Conservation (phyloP, 2,329 filamentous ascomycete genomes). For the Cucurbitaria berberidis region DNA sequence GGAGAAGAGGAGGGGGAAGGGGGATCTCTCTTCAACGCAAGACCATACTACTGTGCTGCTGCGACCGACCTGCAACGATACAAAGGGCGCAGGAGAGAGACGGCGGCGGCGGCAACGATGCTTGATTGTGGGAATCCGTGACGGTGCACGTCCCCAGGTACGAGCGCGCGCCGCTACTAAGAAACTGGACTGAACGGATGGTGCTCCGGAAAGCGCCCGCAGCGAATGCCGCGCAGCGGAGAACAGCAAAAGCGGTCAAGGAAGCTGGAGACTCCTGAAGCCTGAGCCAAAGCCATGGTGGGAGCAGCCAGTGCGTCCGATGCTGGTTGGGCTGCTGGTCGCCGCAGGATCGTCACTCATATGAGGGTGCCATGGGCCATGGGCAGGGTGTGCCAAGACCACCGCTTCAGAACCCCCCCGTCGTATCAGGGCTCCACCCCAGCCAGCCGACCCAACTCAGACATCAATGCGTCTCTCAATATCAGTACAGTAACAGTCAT, state of each 20-base stretch:
- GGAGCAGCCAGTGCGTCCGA: not conserved
- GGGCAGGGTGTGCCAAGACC: slow-evolving; percentile 18
- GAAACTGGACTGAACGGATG: slow-evolving; percentile 5
- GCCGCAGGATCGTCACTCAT: slow-evolving; percentile 8
- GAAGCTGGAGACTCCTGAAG: no score
- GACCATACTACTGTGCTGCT: slow-evolving; percentile 25
- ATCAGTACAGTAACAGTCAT: no score
- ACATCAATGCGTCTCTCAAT: slow-evolving; percentile 10
- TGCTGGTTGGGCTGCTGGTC: slow-evolving; percentile 14
- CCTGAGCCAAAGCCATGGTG: no score
- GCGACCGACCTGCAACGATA: slow-evolving; percentile 14
- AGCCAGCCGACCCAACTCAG: slow-evolving; percentile 5
- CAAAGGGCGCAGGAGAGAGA: slow-evolving; percentile 28
- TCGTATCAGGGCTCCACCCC: slow-evolving; percentile 11
- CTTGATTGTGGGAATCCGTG: slow-evolving; percentile 15
- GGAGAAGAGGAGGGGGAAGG: no score
- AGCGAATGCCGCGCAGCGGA: not conserved
- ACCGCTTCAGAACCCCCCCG: slow-evolving; percentile 3
- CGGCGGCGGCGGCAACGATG: slow-evolving; percentile 29
- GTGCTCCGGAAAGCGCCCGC: not conserved
- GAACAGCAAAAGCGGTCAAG: slow-evolving; percentile 6
- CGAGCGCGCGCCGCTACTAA: slow-evolving; percentile 21
- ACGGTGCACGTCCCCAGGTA: slow-evolving; percentile 26
- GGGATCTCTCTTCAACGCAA: slow-evolving; percentile 13
- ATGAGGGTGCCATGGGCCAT: slow-evolving; percentile 4